Base-by-base conservation (phyloP, 75 land plant genomes). In the Adiantum capillusveneris region DNA sequence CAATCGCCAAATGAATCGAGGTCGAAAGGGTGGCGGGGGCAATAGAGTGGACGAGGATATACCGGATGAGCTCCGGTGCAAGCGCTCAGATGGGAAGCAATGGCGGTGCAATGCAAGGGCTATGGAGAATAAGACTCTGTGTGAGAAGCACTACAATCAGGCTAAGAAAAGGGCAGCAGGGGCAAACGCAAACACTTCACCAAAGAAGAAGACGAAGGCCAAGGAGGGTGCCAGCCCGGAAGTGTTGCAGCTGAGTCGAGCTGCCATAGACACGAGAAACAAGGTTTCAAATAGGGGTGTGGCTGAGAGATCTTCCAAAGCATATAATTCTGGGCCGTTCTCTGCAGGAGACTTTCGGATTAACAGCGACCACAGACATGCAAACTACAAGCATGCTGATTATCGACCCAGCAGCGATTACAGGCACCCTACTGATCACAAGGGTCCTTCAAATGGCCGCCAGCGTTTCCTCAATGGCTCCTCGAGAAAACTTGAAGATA, bases 61-160 rank as follows among this genome's bases (percentile, higher is more conserved):
- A 31, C 73, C 75, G n/a, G 88, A 84, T 25, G 60, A 81, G 54
- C 58, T 78, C 22, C 69, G 91, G 25, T 88, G 93, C 65, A 88
- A 84, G 66, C 70, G 93, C 26, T 84, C 93, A 18, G 93, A 88
- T 63, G 84, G 84, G 9, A 46, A 67, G 34, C 48, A 62, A 51
- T 84, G 88, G 88, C 69, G 84, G 31, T 84, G 88, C 80, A 42
- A 26, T 16, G 46, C 75, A 28, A 46, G 60, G 41, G 76, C 66
- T 12, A 57, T 71, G 78, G 83, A 70, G 19, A 63, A 65, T 13
- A 45, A 56, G 34, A 75, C 48, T 62, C 63, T 73, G 49, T 84
- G 88, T 51, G 77, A 75, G 42, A 43, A 65, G 45, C 88, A 84
- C 57, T 50, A 75, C 54, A 53, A 68, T 37, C 83, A 74, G 53